Evolutionary conservation across 208 protist species (phyloP).

Genomic region (Acanthamoeba sp.): DNA sequence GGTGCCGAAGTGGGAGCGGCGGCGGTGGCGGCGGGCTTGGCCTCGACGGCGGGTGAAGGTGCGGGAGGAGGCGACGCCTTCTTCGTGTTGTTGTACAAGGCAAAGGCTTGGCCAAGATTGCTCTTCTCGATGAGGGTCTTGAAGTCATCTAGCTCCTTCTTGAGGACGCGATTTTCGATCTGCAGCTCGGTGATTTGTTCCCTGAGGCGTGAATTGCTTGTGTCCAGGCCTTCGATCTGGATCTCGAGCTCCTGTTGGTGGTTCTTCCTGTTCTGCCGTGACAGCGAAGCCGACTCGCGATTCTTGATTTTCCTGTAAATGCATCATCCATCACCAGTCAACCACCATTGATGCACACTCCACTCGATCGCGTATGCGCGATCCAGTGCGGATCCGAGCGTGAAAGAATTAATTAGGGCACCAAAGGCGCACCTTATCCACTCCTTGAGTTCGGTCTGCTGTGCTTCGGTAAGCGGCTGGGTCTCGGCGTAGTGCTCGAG

Average conservation of each 20-base stretch:
- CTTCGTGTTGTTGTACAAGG: constrained; percentile 54
- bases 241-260: constrained; percentile 42
- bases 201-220: constrained; percentile 22
- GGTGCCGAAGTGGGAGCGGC: not conserved
- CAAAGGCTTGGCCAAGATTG: constrained; percentile 40
- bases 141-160: constrained; percentile 49
- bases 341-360: not conserved
- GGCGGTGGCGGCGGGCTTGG: not conserved
- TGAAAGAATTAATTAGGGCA: too few species aligned
- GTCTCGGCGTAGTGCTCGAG: constrained; percentile 44
- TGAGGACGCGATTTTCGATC: constrained; percentile 28
- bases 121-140: constrained; percentile 45
- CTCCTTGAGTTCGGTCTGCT: constrained; percentile 37
- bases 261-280: constrained; percentile 32
- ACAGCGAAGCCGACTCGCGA: constrained; percentile 39
- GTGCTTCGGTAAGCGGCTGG: not conserved
- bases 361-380: too few species aligned
- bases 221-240: constrained; percentile 4
- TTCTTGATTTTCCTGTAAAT: constrained; percentile 50
- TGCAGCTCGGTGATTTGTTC: constrained; percentile 49
- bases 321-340: not conserved
- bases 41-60: not conserved
- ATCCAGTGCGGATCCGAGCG: not conserved
- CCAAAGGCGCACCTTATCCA: constrained; percentile 50
- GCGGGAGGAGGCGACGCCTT: not conserved